Percentiles rank a stretch among this genome's conserved stretches.
These are phyloP conservation scores for Heterobasidion occidentale DNA, from an alignment of 1,284 basidiomycete genomes.

Conservation along the genomic window DNA sequence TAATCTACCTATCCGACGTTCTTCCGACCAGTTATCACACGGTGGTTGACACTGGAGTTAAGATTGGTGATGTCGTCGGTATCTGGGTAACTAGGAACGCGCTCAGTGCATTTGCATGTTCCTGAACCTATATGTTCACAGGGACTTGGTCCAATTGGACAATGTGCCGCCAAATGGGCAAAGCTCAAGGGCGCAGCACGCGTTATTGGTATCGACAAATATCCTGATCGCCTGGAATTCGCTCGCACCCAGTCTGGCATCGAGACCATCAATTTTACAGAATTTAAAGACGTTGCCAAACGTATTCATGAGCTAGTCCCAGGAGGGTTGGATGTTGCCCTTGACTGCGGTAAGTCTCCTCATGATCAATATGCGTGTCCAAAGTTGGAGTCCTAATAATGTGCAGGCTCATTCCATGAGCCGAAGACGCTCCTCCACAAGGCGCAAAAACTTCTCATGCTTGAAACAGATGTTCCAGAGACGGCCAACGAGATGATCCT, in stretches of 20 bases:
- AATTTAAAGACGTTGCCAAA: conserved; percentile 47
- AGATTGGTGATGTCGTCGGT: conserved; percentile 58
- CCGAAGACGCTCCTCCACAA: conserved; percentile 54
- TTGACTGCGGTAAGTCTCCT: conserved; percentile 34
- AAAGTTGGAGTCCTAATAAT: background rate
- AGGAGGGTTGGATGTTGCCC: conserved; percentile 55
- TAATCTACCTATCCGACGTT: conserved; percentile 64
- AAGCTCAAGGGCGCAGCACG: conserved; percentile 63
- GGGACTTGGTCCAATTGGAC: conserved; percentile 59
- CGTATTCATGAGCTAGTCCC: conserved; percentile 56
- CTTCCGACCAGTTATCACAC: conserved; percentile 68
- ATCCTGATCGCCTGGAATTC: conserved; percentile 54
- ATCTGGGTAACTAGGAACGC: conserved; percentile 43
- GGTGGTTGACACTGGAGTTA: conserved; percentile 62
- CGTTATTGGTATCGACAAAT: conserved; percentile 66
- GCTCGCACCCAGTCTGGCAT: conserved; percentile 49
- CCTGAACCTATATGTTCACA: conserved; percentile 11
- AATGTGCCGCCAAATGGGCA: conserved; percentile 54
- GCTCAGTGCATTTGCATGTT: background rate
- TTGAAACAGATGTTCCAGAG: conserved; percentile 74
- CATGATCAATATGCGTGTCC: background rate
- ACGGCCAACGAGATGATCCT: conserved; percentile 66
- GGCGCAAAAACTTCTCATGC: conserved; percentile 60
- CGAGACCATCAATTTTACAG: conserved; percentile 59
- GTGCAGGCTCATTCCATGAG: conserved; percentile 54